Evolutionary conservation across 768 basidiomycete species (phyloP).

Genomic region (Lentinula sp.): DNA sequence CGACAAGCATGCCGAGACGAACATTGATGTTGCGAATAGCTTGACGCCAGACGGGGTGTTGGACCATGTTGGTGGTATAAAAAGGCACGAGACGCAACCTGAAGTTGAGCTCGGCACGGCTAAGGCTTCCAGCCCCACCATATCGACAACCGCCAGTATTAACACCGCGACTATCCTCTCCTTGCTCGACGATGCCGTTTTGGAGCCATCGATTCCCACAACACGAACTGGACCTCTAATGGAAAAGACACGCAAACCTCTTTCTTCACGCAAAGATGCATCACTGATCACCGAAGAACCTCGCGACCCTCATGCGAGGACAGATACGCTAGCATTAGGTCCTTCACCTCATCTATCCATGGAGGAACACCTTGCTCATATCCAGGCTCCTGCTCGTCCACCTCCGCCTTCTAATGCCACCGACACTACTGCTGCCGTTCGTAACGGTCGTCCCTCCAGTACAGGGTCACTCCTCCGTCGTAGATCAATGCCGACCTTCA

Average conservation of each 20-base stretch:
- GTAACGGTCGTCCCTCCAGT: background rate
- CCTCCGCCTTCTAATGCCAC: background rate
- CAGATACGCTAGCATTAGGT: background rate
- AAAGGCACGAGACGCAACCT: background rate
- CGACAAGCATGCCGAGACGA: background rate
- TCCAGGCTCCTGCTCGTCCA: background rate
- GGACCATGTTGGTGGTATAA: background rate
- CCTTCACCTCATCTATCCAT: background rate
- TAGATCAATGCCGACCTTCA: constrained; percentile 68
- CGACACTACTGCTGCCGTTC: background rate
- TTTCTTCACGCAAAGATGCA: background rate
- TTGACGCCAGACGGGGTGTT: background rate
- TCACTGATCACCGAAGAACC: background rate
- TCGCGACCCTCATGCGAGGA: background rate
- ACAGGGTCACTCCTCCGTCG: constrained; percentile 47
- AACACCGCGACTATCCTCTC: background rate
- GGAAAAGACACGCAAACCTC: background rate
- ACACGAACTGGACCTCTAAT: background rate
- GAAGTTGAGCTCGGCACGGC: too few species aligned
- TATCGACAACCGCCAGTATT: background rate
- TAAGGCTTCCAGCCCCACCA: background rate
- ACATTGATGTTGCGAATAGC: background rate
- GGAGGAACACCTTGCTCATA: background rate
- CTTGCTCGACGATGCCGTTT: background rate
- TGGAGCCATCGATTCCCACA: background rate